phyloP scores from a whole-genome alignment of 495 filamentous ascomycete species.

The Podospora anserina region DNA sequence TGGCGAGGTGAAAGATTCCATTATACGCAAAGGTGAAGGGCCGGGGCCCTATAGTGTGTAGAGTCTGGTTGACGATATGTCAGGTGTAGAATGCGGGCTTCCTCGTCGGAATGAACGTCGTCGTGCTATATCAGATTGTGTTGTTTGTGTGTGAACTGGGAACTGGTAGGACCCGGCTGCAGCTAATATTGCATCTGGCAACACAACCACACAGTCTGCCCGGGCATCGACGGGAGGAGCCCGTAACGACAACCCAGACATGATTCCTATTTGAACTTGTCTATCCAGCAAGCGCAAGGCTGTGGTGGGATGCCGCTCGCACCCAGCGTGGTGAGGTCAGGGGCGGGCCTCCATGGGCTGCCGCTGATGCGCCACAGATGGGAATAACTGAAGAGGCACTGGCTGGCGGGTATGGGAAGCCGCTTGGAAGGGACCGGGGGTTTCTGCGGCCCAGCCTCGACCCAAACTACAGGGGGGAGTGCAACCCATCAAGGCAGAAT shows the following conservation, averaged over 20 bases:
- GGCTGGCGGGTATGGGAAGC: background rate
- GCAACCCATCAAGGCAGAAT: conserved; percentile 3
- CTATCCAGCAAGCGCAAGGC: background rate
- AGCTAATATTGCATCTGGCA: background rate
- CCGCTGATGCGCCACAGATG: background rate
- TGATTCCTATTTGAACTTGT: background rate
- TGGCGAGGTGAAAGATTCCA: background rate
- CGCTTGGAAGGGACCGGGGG: background rate
- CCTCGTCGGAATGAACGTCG: background rate
- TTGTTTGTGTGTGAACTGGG: background rate
- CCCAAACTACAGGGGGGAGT: background rate
- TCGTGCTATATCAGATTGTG: background rate
- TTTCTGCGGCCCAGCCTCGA: background rate
- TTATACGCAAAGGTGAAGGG: background rate
- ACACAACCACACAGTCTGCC: background rate
- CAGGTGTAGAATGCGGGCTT: background rate
- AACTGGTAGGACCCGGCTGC: background rate
- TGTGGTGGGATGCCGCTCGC: conserved; percentile 1
- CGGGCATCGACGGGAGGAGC: background rate
- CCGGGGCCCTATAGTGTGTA: background rate
- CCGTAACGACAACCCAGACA: background rate
- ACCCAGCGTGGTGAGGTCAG: background rate
- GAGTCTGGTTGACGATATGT: background rate
- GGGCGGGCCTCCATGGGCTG: background rate
- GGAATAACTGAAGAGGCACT: background rate